A percentile compares a stretch with the other conserved stretches of the same genome.
Evolutionary conservation across 2,329 filamentous ascomycete genomes (phyloP).

Genomic region (Ilyonectria destructans): DNA sequence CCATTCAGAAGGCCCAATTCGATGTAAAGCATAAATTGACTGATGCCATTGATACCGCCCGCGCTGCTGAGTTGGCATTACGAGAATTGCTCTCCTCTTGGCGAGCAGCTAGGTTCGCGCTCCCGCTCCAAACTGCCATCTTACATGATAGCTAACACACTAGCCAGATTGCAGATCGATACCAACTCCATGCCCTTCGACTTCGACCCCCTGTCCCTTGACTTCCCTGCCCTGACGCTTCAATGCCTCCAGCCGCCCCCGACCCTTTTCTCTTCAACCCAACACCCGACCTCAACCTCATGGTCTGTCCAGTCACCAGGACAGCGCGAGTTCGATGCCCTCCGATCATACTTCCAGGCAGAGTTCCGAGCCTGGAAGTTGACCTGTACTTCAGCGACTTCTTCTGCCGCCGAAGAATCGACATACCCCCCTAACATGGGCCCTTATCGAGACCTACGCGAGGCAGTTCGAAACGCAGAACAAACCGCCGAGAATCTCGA

Average conservation of each 20-base stretch:
- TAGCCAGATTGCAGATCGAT: constrained; percentile 68
- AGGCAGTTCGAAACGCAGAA: constrained; percentile 66
- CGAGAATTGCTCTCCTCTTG: constrained; percentile 87
- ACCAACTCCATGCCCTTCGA: constrained; percentile 75
- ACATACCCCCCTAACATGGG: constrained; percentile 62
- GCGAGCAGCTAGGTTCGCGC: constrained; percentile 83
- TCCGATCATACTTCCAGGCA: constrained; percentile 77
- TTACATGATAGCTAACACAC: constrained; percentile 33
- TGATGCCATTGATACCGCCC: constrained; percentile 84
- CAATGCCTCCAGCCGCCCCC: constrained; percentile 86
- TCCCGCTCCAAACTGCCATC: background rate
- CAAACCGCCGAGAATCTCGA: constrained; percentile 74
- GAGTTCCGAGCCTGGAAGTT: constrained; percentile 79
- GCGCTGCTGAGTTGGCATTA: constrained; percentile 87
- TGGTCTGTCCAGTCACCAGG: constrained; percentile 87
- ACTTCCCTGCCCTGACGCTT: constrained; percentile 88
- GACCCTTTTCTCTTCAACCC: constrained; percentile 86
- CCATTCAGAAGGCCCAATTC: constrained; percentile 72
- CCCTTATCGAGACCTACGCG: constrained; percentile 61
- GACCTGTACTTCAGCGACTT: constrained; percentile 66
- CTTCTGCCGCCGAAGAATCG: constrained; percentile 66
- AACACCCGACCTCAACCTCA: constrained; percentile 83
- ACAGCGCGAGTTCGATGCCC: constrained; percentile 80
- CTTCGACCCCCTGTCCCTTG: constrained; percentile 88
- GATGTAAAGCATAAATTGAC: constrained; percentile 76